Base-by-base conservation (phyloP, 495 filamentous ascomycete species). In the Aspergillus bertholletiae region DNA sequence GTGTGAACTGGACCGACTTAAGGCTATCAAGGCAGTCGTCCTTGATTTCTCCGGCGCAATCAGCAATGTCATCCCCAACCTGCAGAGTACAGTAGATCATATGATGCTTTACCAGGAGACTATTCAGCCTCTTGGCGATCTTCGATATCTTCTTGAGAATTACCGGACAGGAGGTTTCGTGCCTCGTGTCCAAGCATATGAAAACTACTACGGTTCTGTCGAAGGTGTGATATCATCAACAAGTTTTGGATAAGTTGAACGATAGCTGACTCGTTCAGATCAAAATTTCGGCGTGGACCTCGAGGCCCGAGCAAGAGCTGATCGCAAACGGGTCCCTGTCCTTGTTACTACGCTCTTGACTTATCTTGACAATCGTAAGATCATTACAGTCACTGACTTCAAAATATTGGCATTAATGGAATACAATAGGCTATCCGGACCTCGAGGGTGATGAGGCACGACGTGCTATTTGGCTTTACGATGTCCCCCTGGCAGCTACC, bases 61-160 rank as follows among this genome's bases (percentile, higher is more conserved):
- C 70, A 94, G 92, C 79, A 97, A 99, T 61, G 92, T 97, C 60
- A 97, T 99, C 61, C 95, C 94, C 15, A 94, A 88, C 61, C 74
- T 99, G 46, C 95, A 97, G 65, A 90, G 93, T 55, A 89, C 90
- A 1, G 91, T 97, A 15, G 95, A 97, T 70, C 88, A 92, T 62
- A 97, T 99, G 94, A 90, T 97, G 86, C 79, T 97, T 22, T 97
- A 95, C 68, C 95, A 99, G 73, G 94, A 99, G 76, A 97, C 94
- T 2, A 88, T 99, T 23, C 95, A 96, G 66, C 94, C 94, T 9
- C 64, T 85, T 15, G 91, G 92, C 28, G 94, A 99, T 74, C 75
- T 97, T 56, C 81, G 95, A 62, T 99, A 97, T 63, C 79, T 99
- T 51, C 78, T 99, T n/a, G 95, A 97, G 74, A 97, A 92, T 67